phyloP scores from a whole-genome alignment of 768 basidiomycete species.

The Suillus weaverae region DNA sequence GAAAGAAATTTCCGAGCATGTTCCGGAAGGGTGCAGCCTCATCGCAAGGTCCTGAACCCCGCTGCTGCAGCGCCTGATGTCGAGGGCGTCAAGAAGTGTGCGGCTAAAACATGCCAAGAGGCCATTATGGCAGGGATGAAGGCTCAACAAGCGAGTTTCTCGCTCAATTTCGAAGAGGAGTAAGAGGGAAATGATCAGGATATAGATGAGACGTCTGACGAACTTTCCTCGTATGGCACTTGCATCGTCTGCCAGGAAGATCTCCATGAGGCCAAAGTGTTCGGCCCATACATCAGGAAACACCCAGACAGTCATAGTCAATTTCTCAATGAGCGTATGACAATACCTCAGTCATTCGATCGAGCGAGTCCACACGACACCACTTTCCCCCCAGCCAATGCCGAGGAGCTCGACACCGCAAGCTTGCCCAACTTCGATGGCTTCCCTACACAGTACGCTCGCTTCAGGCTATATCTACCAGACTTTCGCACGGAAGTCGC shows the following conservation, averaged over 20 bases:
- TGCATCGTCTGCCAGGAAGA: conserved; percentile 99
- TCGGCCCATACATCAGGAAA: conserved; percentile 89
- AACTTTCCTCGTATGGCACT: conserved; percentile 70
- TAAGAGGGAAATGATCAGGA: conserved; percentile 65
- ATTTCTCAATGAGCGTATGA: conserved; percentile 73
- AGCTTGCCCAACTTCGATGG: conserved; percentile 72
- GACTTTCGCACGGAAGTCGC: too few species aligned
- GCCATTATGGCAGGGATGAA: conserved; percentile 97
- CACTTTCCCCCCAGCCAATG: conserved; percentile 32
- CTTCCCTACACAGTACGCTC: conserved; percentile 67
- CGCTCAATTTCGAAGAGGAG: conserved; percentile 74
- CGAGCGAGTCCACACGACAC: conserved; percentile 35
- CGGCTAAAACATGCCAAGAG: conserved; percentile 88
- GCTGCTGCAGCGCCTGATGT: too few species aligned
- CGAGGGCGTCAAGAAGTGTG: conserved; percentile 22
- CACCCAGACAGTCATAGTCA: conserved; percentile 63
- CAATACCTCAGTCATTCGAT: conserved; percentile 67
- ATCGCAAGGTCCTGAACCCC: too few species aligned
- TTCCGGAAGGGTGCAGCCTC: too few species aligned
- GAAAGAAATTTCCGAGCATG: too few species aligned
- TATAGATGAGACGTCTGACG: conserved; percentile 43
- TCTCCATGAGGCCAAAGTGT: conserved; percentile 66
- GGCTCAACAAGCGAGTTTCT: conserved; percentile 85
- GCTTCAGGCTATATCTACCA: conserved; percentile 62
- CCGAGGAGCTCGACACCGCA: conserved; percentile 30